These are phyloP conservation scores for Forsythia viridissima DNA, from an alignment of 257 asterid species.

Conservation along the genomic window DNA sequence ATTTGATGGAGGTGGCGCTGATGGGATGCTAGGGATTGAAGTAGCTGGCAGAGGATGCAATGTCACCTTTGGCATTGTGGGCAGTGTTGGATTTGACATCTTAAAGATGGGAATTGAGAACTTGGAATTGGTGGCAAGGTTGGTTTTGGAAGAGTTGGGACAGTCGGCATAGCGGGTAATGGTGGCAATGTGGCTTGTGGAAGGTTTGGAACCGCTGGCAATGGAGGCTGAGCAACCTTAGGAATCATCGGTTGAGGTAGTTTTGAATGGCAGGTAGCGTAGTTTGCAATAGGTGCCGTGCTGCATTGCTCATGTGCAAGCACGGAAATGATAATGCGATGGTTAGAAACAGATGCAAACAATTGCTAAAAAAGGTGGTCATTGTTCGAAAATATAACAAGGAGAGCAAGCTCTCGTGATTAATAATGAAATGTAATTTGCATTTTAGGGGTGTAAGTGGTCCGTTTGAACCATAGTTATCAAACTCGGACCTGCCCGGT, in stretches of 20 bases:
- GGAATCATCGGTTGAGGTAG: too few species aligned
- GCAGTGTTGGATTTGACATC: slow-evolving; percentile 22
- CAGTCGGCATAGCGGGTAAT: slow-evolving; percentile 14
- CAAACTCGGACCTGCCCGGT: too few species aligned
- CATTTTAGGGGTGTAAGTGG: too few species aligned
- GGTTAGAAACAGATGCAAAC: too few species aligned
- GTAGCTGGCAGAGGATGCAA: slow-evolving; percentile 32
- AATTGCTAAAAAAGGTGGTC: too few species aligned
- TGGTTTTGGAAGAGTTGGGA: not conserved
- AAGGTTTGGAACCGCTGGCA: slow-evolving; percentile 26
- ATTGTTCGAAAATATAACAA: too few species aligned
- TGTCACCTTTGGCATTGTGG: slow-evolving; percentile 31
- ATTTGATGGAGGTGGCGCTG: slow-evolving; percentile 38
- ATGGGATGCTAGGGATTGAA: slow-evolving; percentile 35
- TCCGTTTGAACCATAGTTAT: too few species aligned
- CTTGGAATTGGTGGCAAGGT: slow-evolving; percentile 20
- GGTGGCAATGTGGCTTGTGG: slow-evolving; percentile 32
- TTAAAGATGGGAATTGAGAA: slow-evolving; percentile 15
- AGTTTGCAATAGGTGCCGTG: slow-evolving; percentile 32
- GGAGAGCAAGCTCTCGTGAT: too few species aligned
- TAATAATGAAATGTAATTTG: too few species aligned
- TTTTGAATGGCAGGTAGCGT: slow-evolving; percentile 17
- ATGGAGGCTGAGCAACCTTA: not conserved
- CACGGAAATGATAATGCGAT: slow-evolving; percentile 18
- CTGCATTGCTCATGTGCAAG: slow-evolving; percentile 21